Evolutionary conservation across 2,329 filamentous ascomycete genomes (phyloP).

Genomic region (Pyrenophora graminea): DNA sequence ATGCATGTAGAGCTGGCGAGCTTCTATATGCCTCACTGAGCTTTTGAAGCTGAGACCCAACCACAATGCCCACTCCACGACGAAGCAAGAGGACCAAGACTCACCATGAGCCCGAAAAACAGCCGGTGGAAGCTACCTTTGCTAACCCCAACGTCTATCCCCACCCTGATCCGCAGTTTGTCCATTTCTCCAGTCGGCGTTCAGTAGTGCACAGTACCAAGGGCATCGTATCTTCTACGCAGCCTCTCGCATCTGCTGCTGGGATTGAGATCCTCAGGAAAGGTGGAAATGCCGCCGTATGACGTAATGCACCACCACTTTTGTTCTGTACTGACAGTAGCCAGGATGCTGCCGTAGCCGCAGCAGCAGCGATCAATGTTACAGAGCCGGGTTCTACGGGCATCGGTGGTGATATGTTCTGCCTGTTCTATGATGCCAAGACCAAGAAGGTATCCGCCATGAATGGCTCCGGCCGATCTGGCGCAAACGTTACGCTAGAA

Average conservation of each 20-base stretch:
- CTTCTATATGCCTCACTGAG: slow-evolving; percentile 11
- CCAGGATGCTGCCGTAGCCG: slow-evolving; percentile 93
- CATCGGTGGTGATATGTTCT: slow-evolving; percentile 97
- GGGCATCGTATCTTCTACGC: slow-evolving; percentile 87
- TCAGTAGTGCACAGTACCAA: slow-evolving; percentile 93
- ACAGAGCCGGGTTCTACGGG: slow-evolving; percentile 92
- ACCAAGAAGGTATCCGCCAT: slow-evolving; percentile 81
- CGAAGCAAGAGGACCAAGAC: slow-evolving; percentile 20
- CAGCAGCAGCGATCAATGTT: slow-evolving; percentile 88
- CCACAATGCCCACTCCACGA: slow-evolving; percentile 17
- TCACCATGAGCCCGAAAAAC: slow-evolving; percentile 8
- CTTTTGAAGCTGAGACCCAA: not conserved
- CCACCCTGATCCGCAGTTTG: slow-evolving; percentile 57
- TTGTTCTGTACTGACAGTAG: slow-evolving; percentile 3
- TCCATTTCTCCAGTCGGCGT: slow-evolving; percentile 74
- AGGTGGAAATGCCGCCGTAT: slow-evolving; percentile 90
- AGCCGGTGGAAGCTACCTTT: slow-evolving; percentile 15
- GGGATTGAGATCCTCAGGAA: slow-evolving; percentile 82
- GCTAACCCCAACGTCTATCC: slow-evolving; percentile 52
- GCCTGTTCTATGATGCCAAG: slow-evolving; percentile 85
- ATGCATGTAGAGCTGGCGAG: not conserved
- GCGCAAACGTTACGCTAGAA: slow-evolving; percentile 69
- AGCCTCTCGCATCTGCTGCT: slow-evolving; percentile 86
- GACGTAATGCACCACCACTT: slow-evolving; percentile 44
- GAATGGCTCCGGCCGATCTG: slow-evolving; percentile 90